Percentiles rank a stretch among this genome's conserved stretches.
Conservation (phyloP, 192 early-diverging fungal species). For the Tieghemiomyces parasiticus region DNA sequence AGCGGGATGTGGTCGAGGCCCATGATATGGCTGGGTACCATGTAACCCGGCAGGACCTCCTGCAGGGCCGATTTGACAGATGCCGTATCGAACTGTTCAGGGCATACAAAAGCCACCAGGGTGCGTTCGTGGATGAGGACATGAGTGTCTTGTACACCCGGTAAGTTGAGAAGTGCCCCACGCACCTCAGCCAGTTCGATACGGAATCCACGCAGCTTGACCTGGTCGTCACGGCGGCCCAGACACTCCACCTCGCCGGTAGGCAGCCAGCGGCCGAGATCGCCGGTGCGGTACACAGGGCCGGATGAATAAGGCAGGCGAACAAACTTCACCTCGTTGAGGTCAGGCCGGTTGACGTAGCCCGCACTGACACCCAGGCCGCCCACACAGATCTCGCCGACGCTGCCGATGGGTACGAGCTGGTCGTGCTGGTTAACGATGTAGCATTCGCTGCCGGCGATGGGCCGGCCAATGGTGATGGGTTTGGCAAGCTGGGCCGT, state of each 20-base stretch:
- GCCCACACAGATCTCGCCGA: conserved; percentile 26
- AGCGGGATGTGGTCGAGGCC: background rate
- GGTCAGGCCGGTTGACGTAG: conserved; percentile 27
- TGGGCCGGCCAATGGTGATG: conserved; percentile 12
- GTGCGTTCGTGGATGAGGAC: background rate
- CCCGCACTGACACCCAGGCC: conserved; percentile 23
- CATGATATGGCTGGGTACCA: background rate
- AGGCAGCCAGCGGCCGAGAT: conserved; percentile 5
- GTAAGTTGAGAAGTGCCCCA: conserved; percentile 12
- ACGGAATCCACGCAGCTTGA: conserved; percentile 33
- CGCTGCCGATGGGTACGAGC: conserved; percentile 20
- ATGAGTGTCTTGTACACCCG: background rate
- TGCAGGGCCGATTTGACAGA: background rate
- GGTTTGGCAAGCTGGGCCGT: background rate
- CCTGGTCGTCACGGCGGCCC: conserved; percentile 28
- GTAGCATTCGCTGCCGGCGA: conserved; percentile 12
- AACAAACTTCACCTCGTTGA: conserved; percentile 21
- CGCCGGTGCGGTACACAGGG: conserved; percentile 3
- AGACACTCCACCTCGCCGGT: conserved; percentile 14
- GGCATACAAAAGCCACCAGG: background rate
- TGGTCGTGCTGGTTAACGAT: conserved; percentile 13
- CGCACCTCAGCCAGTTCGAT: conserved; percentile 27
- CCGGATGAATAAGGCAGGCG: conserved; percentile 11
- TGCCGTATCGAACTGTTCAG: background rate
- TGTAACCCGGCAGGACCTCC: background rate